phyloP scores from a whole-genome alignment of 129 eudicot genomes.

The sunflower (Helianthus annuus) region DNA sequence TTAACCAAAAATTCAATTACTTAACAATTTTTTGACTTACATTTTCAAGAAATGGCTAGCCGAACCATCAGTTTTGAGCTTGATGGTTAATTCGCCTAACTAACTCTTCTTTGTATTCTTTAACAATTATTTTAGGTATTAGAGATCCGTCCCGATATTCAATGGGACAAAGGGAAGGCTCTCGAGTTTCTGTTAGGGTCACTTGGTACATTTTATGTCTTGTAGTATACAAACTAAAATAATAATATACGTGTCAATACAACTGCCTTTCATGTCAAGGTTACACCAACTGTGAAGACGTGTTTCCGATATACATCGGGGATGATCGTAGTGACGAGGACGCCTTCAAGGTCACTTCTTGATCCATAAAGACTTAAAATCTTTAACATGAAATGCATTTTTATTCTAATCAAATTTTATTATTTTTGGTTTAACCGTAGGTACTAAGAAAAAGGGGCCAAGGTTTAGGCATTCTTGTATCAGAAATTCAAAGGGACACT shows the following conservation, averaged over 20 bases:
- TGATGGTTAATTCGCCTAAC: no score
- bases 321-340: constrained; percentile 94
- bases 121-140: constrained; percentile 44
- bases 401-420: background rate
- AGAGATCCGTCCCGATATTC: constrained; percentile 83
- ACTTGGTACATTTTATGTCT: constrained; percentile 44
- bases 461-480: constrained; percentile 94
- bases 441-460: constrained; percentile 84
- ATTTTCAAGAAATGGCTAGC: no score
- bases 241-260: no score
- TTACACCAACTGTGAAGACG: constrained; percentile 70
- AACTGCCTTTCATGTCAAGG: constrained; percentile 35
- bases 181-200: constrained; percentile 81
- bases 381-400: no score
- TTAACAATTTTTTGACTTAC: no score
- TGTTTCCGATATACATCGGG: constrained; percentile 85
- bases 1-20: no score
- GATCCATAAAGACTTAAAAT: background rate
- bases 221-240: no score
- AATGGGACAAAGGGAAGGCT: constrained; percentile 97
- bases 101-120: no score
- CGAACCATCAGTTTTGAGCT: no score
- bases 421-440: constrained; percentile 32
- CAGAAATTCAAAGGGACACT: constrained; percentile 78
- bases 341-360: constrained; percentile 74